A percentile compares a stretch with the other conserved stretches of the same genome.
Conservation (phyloP, 108 stramenopile species). For the Cylindrotheca closterium region DNA sequence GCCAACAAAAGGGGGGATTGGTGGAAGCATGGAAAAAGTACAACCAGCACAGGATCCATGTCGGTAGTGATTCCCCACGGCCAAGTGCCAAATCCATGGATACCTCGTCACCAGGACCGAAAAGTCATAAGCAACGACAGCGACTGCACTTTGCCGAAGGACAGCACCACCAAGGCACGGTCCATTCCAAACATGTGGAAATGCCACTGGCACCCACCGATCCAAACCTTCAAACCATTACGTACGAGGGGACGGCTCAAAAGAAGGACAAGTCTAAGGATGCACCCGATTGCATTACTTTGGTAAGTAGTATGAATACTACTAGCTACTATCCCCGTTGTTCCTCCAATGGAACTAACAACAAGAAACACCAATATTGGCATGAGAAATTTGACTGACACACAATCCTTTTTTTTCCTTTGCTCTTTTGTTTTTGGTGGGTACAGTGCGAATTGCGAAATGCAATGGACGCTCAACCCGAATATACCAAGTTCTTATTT, state of each 20-base stretch:
- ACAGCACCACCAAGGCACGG: constrained; percentile 1
- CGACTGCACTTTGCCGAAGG: background rate
- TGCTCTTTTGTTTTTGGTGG: background rate
- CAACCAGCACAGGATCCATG: too few species aligned
- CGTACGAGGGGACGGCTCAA: constrained; percentile 12
- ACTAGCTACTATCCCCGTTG: too few species aligned
- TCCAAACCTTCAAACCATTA: constrained; percentile 6
- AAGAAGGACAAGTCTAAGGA: constrained; percentile 1
- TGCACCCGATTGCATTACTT: background rate
- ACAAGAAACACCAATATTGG: too few species aligned
- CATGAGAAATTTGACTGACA: background rate
- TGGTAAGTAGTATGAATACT: constrained; percentile 3
- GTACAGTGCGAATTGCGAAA: constrained; percentile 1
- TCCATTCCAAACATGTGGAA: background rate
- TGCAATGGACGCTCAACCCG: constrained; percentile 3
- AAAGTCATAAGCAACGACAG: background rate
- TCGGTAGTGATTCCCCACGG: too few species aligned
- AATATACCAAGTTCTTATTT: constrained; percentile 8
- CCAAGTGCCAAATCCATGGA: too few species aligned
- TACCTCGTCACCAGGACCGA: too few species aligned
- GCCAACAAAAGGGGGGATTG: background rate
- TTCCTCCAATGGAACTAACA: too few species aligned
- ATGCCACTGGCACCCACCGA: background rate
- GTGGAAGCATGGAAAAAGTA: constrained; percentile 1
- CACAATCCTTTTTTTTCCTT: background rate